Conservation (phyloP, 768 basidiomycete species). For the Russula dissimulans region DNA sequence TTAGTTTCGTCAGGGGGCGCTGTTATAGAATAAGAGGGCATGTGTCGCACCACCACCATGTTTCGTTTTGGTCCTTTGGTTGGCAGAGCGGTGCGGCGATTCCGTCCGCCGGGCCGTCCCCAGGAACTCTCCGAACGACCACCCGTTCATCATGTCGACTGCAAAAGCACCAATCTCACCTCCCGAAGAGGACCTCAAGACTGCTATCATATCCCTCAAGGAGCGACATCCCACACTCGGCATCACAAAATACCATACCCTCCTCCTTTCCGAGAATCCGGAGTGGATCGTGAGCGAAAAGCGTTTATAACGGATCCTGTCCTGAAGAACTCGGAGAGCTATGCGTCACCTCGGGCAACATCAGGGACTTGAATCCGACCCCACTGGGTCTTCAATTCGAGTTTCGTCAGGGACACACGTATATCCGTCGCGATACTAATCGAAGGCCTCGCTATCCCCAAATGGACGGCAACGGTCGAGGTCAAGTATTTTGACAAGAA, state of each 20-base stretch:
- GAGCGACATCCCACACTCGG: conserved; percentile 54
- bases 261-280: conserved; percentile 49
- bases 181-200: conserved; percentile 52
- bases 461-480: conserved; percentile 55
- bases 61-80: no score
- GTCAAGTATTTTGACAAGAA: conserved; percentile 57
- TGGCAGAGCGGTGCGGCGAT: no score
- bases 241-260: conserved; percentile 58
- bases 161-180: conserved; percentile 27
- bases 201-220: conserved; percentile 47
- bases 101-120: no score
- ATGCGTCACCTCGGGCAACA: conserved; percentile 27
- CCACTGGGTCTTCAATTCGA: no score
- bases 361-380: background rate
- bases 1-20: no score
- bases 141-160: no score
- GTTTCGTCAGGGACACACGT: conserved; percentile 11
- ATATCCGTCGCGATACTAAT: conserved; percentile 56
- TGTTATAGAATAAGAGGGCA: no score
- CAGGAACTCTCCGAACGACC: no score
- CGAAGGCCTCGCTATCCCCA: conserved; percentile 48
- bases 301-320: conserved; percentile 61
- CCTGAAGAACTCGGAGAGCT: conserved; percentile 54
- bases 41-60: no score
- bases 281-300: conserved; percentile 81